A percentile compares a stretch with the other conserved stretches of the same genome.
Conservation (phyloP, 352 stramenopile genomes). For the Phytophthora tubulina region DNA sequence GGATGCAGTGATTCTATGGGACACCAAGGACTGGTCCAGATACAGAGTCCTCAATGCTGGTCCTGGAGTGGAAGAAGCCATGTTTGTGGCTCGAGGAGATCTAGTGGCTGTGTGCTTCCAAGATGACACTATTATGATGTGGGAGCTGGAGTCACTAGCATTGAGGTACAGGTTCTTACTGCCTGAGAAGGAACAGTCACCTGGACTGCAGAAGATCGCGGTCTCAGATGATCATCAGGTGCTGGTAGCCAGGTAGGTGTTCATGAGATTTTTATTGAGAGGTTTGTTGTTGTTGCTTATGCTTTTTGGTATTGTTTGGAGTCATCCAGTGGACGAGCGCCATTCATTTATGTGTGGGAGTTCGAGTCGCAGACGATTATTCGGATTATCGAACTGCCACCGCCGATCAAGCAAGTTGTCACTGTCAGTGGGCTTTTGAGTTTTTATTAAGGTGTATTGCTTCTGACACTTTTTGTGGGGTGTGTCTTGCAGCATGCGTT, state of each 20-base stretch:
- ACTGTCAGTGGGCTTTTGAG: conserved; percentile 45
- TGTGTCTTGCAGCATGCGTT: conserved; percentile 64
- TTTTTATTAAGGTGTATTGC: not conserved
- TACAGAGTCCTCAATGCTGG: conserved; percentile 85
- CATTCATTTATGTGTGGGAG: conserved; percentile 87
- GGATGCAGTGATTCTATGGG: conserved; percentile 87
- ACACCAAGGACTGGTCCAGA: conserved; percentile 86
- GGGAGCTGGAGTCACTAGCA: conserved; percentile 78
- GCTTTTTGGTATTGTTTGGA: not conserved
- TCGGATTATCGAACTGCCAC: conserved; percentile 86
- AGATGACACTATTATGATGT: conserved; percentile 90
- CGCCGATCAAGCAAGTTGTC: conserved; percentile 71
- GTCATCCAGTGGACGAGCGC: conserved; percentile 60
- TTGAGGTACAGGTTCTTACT: conserved; percentile 80
- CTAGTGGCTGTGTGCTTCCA: conserved; percentile 86
- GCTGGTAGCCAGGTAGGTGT: conserved; percentile 74
- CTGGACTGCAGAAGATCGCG: conserved; percentile 68
- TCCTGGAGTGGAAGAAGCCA: conserved; percentile 67
- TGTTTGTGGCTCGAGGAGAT: conserved; percentile 66
- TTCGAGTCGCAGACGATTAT: conserved; percentile 88
- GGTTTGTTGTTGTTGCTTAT: not conserved
- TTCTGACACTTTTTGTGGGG: not conserved
- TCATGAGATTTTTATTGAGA: not conserved
- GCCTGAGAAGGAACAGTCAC: conserved; percentile 67
- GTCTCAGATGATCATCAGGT: conserved; percentile 83